Conservation (phyloP, 208 protist genomes). For the Acanthamoeba castellanii region DNA sequence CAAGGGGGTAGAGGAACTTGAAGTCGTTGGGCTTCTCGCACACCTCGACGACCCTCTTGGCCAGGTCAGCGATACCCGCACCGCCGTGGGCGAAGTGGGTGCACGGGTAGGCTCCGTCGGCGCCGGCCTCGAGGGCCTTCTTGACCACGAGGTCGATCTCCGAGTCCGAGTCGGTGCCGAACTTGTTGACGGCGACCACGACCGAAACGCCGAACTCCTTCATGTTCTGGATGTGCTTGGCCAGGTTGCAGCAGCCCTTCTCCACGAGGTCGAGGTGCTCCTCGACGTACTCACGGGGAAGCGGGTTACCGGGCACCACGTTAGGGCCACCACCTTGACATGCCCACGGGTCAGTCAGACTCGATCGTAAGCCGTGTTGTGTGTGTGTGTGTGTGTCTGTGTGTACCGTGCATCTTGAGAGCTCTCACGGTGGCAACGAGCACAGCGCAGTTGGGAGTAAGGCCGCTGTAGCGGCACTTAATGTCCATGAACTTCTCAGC, state of each 20-base stretch:
- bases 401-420: constrained; percentile 97
- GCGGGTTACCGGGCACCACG: constrained; percentile 85
- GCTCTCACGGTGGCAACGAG: constrained; percentile 97
- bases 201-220: constrained; percentile 96
- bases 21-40: constrained; percentile 91
- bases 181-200: constrained; percentile 97
- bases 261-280: constrained; percentile 95
- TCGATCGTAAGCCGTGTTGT: too few species aligned
- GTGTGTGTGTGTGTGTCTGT: constrained; percentile 69
- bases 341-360: neutral
- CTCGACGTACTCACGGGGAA: constrained; percentile 87
- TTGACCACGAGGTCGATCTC: constrained; percentile 93
- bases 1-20: constrained; percentile 94
- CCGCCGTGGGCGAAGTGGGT: constrained; percentile 95
- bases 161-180: constrained; percentile 93
- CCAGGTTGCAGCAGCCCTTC: constrained; percentile 93
- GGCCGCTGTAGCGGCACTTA: constrained; percentile 96
- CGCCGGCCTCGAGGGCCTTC: constrained; percentile 91
- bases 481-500: constrained; percentile 99
- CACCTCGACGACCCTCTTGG: constrained; percentile 92
- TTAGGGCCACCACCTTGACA: constrained; percentile 76
- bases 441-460: constrained; percentile 95
- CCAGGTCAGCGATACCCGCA: constrained; percentile 92
- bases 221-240: constrained; percentile 95
- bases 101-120: constrained; percentile 93